Conservation (phyloP, 192 early-diverging fungal genomes). For the Thamnidium elegans region DNA sequence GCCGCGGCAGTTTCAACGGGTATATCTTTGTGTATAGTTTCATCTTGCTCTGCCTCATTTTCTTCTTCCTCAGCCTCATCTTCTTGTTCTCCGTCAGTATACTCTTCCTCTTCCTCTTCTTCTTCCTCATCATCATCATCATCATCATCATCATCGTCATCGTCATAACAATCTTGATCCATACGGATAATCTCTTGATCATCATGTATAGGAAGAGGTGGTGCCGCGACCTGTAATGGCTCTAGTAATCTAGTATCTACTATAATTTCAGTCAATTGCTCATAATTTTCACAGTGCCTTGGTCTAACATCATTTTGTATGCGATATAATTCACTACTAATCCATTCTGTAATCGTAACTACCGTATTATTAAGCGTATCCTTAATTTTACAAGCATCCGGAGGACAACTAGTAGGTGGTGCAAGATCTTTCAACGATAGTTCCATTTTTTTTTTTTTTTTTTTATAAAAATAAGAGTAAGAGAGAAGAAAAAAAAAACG, state of each 20-base stretch:
- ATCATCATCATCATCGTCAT: neutral
- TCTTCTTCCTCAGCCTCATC: constrained; percentile 7
- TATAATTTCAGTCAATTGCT: constrained; percentile 17
- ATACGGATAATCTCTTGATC: neutral
- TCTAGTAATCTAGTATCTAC: constrained; percentile 16
- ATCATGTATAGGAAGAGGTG: too few species aligned
- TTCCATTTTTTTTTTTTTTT: too few species aligned
- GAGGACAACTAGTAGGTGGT: too few species aligned
- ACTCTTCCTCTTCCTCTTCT: neutral
- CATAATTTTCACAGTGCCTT: constrained; percentile 24
- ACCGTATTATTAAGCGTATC: neutral
- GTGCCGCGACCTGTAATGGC: neutral
- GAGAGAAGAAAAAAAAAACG: too few species aligned
- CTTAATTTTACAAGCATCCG: too few species aligned
- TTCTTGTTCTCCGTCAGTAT: neutral
- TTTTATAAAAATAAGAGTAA: too few species aligned
- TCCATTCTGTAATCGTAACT: constrained; percentile 10
- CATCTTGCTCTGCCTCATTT: neutral
- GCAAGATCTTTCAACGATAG: too few species aligned
- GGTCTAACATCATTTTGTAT: constrained; percentile 12
- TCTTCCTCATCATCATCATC: neutral
- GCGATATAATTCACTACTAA: constrained; percentile 3
- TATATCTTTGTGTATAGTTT: neutral
- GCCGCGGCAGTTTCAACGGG: neutral
- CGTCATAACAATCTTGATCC: neutral